Base-by-base conservation (phyloP, 495 filamentous ascomycete genomes). In the Aspergillus indologenus region DNA sequence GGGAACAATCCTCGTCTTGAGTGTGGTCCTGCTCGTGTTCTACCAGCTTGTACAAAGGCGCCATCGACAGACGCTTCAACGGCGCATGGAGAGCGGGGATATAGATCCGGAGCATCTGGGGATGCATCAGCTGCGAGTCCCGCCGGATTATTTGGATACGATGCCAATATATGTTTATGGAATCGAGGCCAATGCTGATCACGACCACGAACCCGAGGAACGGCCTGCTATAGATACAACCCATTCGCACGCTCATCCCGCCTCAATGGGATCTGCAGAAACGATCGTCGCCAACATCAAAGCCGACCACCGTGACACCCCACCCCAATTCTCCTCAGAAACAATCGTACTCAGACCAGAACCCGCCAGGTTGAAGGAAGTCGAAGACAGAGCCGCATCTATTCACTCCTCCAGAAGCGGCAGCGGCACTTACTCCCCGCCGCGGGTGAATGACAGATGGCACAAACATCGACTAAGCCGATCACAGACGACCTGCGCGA, bases 91-190 rank as follows among this genome's bases (percentile, higher is more conserved):
- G 46, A 78, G 77, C 17, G 90, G 91, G 18, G 87, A 96, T 64
- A 84, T 94, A 11, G 87, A 95, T 64, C 72, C 96, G 1, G 92
- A 96, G 66, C 81, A 80, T 1, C 73, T 94, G 53, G 91, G 90
- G 8, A 88, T 96, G 65, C 90, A 87, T 61, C 79, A 84, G 14
- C 67, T 91, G 15, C 88, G 80, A 11, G 87, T 95, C 0, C 90
- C 92, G 5, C 75, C 74, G 45, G 78, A 84, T 24, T 73, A 87
- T 48, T 78, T 96, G 12, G 78, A 90, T 29, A 76, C 78, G 12
- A 81, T 96, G 64, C 91, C 92, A 2, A 63, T 90, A 1, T 92
- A 88, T 65, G 85, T 83, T 3, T 96, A 93, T 68, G 76, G 79
- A 52, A 69, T 80, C 17, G 58, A 53, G 17, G 22, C 63, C n/a